These are phyloP conservation scores for Phyllostachys edulis DNA, from an alignment of 176 grass and related monocot species.

Conservation along the genomic window DNA sequence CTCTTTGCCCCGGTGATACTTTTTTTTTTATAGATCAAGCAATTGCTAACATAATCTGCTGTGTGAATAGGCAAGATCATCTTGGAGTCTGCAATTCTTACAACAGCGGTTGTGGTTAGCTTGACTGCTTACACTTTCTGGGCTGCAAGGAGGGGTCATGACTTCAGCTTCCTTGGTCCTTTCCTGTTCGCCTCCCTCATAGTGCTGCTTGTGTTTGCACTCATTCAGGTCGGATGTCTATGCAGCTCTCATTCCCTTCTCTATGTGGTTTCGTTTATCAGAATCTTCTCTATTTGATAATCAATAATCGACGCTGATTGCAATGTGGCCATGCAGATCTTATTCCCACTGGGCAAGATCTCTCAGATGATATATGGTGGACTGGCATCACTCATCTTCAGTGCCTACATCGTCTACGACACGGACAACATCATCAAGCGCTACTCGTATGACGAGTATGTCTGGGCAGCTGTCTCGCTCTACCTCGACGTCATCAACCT, in stretches of 20 bases:
- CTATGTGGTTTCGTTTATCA: too few relatives aligned
- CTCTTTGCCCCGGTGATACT: not conserved
- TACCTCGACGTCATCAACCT: slow-evolving; percentile 76
- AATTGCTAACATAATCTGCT: not conserved
- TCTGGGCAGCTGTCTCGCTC: slow-evolving; percentile 58
- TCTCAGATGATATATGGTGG: slow-evolving; percentile 81
- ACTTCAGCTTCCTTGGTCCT: slow-evolving; percentile 91
- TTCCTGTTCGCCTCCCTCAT: slow-evolving; percentile 81
- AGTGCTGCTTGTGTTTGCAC: slow-evolving; percentile 70
- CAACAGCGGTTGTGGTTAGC: slow-evolving; percentile 72
- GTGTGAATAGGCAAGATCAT: slow-evolving; percentile 75
- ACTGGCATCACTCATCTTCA: slow-evolving; percentile 66
- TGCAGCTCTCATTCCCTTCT: not conserved
- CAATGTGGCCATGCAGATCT: slow-evolving; percentile 35
- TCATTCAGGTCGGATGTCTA: slow-evolving; percentile 67
- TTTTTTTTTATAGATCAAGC: not conserved
- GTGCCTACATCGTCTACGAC: slow-evolving; percentile 86
- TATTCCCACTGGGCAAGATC: slow-evolving; percentile 87
- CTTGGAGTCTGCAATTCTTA: slow-evolving; percentile 87
- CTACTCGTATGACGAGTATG: slow-evolving; percentile 75
- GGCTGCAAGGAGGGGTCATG: slow-evolving; percentile 77
- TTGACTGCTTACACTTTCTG: slow-evolving; percentile 94
- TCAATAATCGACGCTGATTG: not conserved
- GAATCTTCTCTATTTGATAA: not conserved
- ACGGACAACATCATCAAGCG: slow-evolving; percentile 91